phyloP scores from a whole-genome alignment of 176 grass and related monocot species.

The Phragmites australis region DNA sequence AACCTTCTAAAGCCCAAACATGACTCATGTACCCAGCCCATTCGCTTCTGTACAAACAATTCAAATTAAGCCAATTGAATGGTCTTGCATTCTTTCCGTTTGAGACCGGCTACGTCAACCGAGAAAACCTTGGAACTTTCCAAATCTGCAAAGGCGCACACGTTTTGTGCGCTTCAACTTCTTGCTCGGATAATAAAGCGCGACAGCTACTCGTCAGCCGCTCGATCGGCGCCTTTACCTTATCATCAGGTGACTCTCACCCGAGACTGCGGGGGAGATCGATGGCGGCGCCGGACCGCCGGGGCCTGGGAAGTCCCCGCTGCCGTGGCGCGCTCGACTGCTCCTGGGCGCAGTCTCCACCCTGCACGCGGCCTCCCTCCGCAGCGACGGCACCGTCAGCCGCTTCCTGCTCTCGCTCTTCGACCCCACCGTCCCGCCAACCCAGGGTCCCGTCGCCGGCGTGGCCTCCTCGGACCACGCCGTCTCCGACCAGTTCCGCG shows the following conservation, averaged over 20 bases:
- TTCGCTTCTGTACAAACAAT: no score
- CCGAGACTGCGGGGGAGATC: background rate
- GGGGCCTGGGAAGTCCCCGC: background rate
- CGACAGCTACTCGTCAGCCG: background rate
- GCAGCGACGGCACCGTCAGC: conserved; percentile 56
- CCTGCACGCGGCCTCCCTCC: conserved; percentile 35
- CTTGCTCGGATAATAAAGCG: background rate
- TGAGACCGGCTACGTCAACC: no score
- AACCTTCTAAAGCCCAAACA: no score
- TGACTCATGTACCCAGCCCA: no score
- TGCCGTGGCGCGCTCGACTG: conserved; percentile 44
- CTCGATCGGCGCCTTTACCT: background rate
- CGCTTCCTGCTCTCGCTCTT: conserved; percentile 49
- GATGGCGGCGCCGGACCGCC: conserved; percentile 21
- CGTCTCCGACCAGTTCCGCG: conserved; percentile 22
- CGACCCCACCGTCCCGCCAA: conserved; percentile 15
- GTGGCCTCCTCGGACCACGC: conserved; percentile 54
- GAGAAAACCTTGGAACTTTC: background rate
- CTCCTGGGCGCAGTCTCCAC: background rate
- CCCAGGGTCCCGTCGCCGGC: conserved; percentile 15
- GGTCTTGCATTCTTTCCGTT: no score
- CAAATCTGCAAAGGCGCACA: background rate
- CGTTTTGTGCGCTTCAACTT: background rate
- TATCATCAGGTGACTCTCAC: background rate
- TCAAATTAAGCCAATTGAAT: no score